phyloP scores from a whole-genome alignment of 1,284 basidiomycete genomes.

The Heliocybe sulcata region DNA sequence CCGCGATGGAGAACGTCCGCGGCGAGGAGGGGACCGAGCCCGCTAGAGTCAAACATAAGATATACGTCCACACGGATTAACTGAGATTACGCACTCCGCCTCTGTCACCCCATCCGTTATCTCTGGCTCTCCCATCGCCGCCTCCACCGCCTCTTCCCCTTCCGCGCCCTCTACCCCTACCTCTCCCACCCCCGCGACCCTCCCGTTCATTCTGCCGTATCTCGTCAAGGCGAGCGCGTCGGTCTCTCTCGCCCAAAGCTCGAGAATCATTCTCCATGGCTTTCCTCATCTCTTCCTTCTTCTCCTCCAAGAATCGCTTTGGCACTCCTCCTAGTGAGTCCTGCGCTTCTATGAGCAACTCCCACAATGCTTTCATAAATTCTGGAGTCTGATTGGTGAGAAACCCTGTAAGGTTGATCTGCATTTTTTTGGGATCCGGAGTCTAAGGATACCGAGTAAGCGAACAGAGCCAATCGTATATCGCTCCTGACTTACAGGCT shows the following conservation, averaged over 20 bases:
- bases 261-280: constrained; percentile 66
- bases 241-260: constrained; percentile 64
- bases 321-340: constrained; percentile 86
- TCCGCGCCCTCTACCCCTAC: constrained; percentile 33
- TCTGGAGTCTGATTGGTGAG: constrained; percentile 72
- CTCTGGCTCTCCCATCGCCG: constrained; percentile 32
- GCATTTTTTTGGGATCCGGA: constrained; percentile 93
- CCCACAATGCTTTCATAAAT: constrained; percentile 91
- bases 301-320: constrained; percentile 89
- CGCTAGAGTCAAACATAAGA: constrained; percentile 7
- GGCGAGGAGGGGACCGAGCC: constrained; percentile 16
- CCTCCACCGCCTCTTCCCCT: constrained; percentile 36
- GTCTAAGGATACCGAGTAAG: constrained; percentile 36
- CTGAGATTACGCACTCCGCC: constrained; percentile 32
- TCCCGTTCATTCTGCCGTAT: constrained; percentile 49
- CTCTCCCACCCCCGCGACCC: constrained; percentile 23
- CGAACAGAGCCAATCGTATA: neutral
- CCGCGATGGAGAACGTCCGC: constrained; percentile 4
- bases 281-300: constrained; percentile 88
- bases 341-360: constrained; percentile 86
- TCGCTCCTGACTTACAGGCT: constrained; percentile 52
- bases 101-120: constrained; percentile 26
- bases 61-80: neutral
- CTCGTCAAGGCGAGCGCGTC: constrained; percentile 62
- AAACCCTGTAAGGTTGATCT: constrained; percentile 91